phyloP scores from a whole-genome alignment of 306 rosid species.

The Ceratonia siliqua region DNA sequence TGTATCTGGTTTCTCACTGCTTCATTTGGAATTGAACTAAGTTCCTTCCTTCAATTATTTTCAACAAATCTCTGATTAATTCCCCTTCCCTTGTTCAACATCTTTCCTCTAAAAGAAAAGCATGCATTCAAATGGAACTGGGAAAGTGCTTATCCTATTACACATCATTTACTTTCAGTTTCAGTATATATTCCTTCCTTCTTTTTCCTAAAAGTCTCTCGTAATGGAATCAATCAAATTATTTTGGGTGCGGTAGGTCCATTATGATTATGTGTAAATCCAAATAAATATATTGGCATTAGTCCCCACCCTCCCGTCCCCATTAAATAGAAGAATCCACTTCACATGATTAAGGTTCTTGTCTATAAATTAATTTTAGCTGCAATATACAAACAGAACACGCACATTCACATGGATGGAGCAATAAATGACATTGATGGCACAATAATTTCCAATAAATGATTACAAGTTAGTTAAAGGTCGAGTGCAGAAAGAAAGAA shows the following conservation, averaged over 20 bases:
- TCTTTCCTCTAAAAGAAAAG: neutral
- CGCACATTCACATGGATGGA: conserved; percentile 21
- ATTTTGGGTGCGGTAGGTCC: too few relatives aligned
- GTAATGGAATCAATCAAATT: too few relatives aligned
- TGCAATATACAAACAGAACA: neutral
- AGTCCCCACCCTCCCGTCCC: neutral
- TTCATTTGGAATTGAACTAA: conserved; percentile 32
- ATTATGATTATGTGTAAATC: neutral
- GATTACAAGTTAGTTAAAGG: too few relatives aligned
- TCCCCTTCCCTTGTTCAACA: neutral
- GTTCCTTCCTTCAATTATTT: conserved; percentile 21
- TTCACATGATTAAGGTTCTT: conserved; percentile 10
- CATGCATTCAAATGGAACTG: conserved; percentile 15
- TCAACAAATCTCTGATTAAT: neutral
- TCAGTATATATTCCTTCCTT: neutral
- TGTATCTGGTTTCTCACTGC: too few relatives aligned
- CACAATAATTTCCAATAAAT: too few relatives aligned
- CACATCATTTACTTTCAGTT: neutral
- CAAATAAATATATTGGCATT: conserved; percentile 31
- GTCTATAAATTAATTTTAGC: conserved; percentile 12
- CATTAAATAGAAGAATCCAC: neutral
- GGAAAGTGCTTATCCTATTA: conserved; percentile 3
- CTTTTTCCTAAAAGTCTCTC: conserved; percentile 20
- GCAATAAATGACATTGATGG: too few relatives aligned
- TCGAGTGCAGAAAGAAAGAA: too few relatives aligned